Evolutionary conservation across 2,329 filamentous ascomycete genomes (phyloP), one percentile per base, ranked within the genome.

Genomic region (Colletotrichum higginsianum): DNA sequence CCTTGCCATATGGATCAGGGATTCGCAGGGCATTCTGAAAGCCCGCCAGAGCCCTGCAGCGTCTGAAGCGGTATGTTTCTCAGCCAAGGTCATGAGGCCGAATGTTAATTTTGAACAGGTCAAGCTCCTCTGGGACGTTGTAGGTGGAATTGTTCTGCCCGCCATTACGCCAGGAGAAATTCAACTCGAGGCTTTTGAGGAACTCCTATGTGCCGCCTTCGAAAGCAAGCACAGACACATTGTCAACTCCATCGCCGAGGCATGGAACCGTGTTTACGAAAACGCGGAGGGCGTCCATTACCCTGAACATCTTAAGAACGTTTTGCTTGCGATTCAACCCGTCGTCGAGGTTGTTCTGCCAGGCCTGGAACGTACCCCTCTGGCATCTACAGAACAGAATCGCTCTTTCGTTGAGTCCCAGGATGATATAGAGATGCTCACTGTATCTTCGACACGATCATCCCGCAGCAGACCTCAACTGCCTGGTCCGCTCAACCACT

Each of bases 211-310:
- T 52, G 85, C 87, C 13, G 88, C 86, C 1, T 92, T 87, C 80
- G 87, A 80, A 74, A 91, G 84, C 83, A 91, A 83, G 79, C 92
- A 86, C 77, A 82, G 77, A 67, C 83, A 79, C 71, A 87, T 84
- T 75, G 93, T 83, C 73, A 90, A 81, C 79, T 85, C 78, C 77
- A 82, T 86, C 21, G 81, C 84, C 47, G 82, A 83, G 30, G 76
- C 85, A 73, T 98, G 94, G 94, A 95, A 95, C 75, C 79, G 81
- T 0, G 87, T 91, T 0, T 94, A 94, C 77, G 90, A 90, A 23
- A 82, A 87, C 18, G 86, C 88, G 49, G 84, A 89, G 4, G 82
- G 83, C 6, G 77, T 94, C 1, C 82, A 88, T 30, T 96, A 94
- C 79, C 92, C 94, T 0, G 80, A 87, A 13, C 84, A 84, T 40